Conservation (phyloP, 768 basidiomycete genomes). For the Russula virescens region DNA sequence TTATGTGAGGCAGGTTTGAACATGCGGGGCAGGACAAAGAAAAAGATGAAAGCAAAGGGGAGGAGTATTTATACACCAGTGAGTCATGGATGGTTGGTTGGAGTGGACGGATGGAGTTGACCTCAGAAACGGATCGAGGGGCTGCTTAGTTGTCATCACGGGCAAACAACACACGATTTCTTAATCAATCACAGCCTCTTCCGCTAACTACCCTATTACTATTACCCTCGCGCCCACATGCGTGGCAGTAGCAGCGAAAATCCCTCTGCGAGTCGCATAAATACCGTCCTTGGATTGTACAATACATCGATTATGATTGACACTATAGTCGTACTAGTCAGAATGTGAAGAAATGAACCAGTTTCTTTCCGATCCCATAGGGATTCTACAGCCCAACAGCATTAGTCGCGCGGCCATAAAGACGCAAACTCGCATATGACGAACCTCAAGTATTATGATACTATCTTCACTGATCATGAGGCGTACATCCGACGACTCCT, state of each 20-base stretch:
- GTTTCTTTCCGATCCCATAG: background rate
- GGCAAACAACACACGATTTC: too few relatives aligned
- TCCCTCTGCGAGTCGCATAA: too few relatives aligned
- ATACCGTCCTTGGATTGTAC: too few relatives aligned
- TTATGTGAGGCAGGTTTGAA: conserved; percentile 32
- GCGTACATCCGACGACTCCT: background rate
- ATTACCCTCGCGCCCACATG: too few relatives aligned
- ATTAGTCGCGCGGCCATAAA: conserved; percentile 12
- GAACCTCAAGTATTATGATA: conserved; percentile 19
- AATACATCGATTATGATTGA: too few relatives aligned
- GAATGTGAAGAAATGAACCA: conserved; percentile 16
- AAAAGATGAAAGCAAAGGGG: background rate
- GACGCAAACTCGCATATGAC: conserved; percentile 1
- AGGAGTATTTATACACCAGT: conserved; percentile 4
- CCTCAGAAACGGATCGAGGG: background rate
- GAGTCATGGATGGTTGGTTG: conserved; percentile 2
- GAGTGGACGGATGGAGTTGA: background rate
- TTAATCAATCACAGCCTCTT: too few relatives aligned
- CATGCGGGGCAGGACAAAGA: conserved; percentile 11
- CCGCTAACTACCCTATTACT: too few relatives aligned
- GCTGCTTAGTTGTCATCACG: too few relatives aligned
- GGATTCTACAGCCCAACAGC: background rate
- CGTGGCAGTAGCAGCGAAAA: too few relatives aligned
- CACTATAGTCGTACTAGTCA: conserved; percentile 2
- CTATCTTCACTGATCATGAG: conserved; percentile 25